Conservation (phyloP, 2,329 filamentous ascomycete species). For the Volutella citrinella region DNA sequence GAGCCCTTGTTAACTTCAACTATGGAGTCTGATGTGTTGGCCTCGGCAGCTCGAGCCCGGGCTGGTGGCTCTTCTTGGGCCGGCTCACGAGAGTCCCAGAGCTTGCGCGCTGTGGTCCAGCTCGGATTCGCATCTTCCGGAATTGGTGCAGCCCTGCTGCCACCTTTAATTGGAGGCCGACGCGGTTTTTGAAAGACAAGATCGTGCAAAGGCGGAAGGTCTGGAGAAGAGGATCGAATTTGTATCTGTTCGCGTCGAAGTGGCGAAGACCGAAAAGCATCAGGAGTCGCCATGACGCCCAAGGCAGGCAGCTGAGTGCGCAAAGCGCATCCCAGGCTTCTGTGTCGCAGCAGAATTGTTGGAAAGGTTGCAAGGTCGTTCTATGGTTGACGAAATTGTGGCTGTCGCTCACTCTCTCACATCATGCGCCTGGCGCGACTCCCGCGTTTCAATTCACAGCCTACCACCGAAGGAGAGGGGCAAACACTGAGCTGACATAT, state of each 20-base stretch:
- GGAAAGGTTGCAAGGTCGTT: too few relatives aligned
- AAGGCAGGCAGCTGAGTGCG: constrained; percentile 35
- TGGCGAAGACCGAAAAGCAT: constrained; percentile 30
- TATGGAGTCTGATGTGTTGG: constrained; percentile 18
- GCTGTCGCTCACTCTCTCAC: too few relatives aligned
- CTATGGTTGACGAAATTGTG: too few relatives aligned
- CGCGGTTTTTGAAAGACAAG: constrained; percentile 38
- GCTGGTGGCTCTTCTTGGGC: constrained; percentile 7
- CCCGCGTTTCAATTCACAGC: too few relatives aligned
- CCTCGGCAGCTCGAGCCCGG: constrained; percentile 4
- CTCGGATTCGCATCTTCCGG: constrained; percentile 32
- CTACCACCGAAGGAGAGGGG: too few relatives aligned
- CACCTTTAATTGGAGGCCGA: constrained; percentile 32
- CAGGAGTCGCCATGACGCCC: constrained; percentile 32
- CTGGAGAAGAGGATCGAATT: constrained; percentile 49
- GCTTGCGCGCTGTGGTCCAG: constrained; percentile 41
- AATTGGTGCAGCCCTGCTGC: constrained; percentile 35
- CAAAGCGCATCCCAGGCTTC: constrained; percentile 43
- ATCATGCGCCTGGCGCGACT: too few relatives aligned
- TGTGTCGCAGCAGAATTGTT: constrained; percentile 28
- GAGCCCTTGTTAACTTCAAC: constrained; percentile 20
- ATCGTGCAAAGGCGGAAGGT: constrained; percentile 51
- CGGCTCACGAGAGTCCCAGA: constrained; percentile 35
- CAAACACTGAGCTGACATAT: too few relatives aligned
- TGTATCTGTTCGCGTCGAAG: constrained; percentile 28